Evolutionary conservation across 108 stramenopile species (phyloP).

Genomic region (Skeletonema tropicum): DNA sequence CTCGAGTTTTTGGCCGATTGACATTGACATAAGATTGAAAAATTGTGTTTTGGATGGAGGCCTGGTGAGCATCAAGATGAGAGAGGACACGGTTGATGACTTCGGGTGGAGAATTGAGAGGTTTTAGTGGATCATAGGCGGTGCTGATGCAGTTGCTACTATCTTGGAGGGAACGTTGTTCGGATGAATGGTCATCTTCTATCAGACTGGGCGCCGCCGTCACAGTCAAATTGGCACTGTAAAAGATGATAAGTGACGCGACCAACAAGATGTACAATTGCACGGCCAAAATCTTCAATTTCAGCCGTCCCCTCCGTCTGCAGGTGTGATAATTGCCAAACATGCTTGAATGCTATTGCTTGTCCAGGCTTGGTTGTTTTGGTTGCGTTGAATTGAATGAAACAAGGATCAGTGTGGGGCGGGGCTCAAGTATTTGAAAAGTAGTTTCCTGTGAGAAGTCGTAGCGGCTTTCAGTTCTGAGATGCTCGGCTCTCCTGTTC

Average conservation of each 20-base stretch:
- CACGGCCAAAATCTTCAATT: not conserved
- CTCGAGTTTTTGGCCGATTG: not conserved
- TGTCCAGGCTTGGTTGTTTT: too few species aligned
- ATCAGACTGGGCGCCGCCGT: not conserved
- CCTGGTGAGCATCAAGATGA: not conserved
- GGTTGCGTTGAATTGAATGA: too few species aligned
- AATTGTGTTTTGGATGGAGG: not conserved
- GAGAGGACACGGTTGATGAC: not conserved
- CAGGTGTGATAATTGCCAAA: not conserved
- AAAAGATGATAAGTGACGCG: not conserved
- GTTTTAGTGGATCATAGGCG: not conserved
- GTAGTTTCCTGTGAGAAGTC: too few species aligned
- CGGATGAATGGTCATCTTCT: conserved; percentile 1
- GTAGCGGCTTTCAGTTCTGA: too few species aligned
- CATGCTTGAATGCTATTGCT: too few species aligned
- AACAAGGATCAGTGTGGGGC: too few species aligned
- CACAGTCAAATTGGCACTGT: not conserved
- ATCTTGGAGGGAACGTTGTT: conserved; percentile 2
- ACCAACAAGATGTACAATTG: not conserved
- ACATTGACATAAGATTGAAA: not conserved
- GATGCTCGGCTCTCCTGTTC: too few species aligned
- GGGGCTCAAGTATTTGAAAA: too few species aligned
- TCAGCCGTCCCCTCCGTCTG: not conserved
- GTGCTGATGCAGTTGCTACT: not conserved
- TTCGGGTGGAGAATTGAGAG: conserved; percentile 2